Evolutionary conservation across 768 basidiomycete species (phyloP).

Genomic region (Boletus insuetus): DNA sequence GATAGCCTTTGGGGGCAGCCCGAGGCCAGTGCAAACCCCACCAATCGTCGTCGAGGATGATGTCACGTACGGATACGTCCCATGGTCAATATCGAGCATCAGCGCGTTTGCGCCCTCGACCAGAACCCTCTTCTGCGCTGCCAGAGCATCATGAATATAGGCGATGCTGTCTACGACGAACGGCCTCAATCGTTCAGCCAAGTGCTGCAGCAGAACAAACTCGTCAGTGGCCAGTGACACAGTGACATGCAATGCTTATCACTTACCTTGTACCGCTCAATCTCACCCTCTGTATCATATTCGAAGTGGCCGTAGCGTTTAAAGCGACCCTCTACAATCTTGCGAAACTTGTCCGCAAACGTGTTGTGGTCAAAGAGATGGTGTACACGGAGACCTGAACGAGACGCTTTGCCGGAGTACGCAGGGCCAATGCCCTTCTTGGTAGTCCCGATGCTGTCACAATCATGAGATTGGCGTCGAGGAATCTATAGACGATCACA

Average conservation of each 20-base stretch:
- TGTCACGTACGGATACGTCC: constrained; percentile 97
- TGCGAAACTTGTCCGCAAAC: constrained; percentile 92
- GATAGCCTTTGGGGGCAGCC: constrained; percentile 87
- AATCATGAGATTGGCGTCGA: not conserved
- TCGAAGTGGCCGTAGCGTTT: constrained; percentile 98
- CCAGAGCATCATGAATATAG: constrained; percentile 80
- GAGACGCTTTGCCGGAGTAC: constrained; percentile 95
- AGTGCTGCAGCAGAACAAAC: constrained; percentile 42
- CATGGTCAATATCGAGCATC: constrained; percentile 98
- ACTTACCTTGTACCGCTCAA: constrained; percentile 84
- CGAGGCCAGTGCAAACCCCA: constrained; percentile 97
- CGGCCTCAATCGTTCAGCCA: constrained; percentile 82
- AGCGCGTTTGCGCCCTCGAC: constrained; percentile 98
- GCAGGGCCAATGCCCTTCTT: constrained; percentile 98
- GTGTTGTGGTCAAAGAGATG: constrained; percentile 86
- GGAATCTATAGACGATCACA: constrained; percentile 23
- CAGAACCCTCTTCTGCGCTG: constrained; percentile 73
- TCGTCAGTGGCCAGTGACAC: not conserved
- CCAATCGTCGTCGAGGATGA: constrained; percentile 92
- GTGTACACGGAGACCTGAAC: constrained; percentile 93
- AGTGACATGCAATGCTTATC: not conserved
- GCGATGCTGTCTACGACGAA: constrained; percentile 87
- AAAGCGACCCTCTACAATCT: constrained; percentile 93
- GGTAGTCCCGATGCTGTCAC: constrained; percentile 87
- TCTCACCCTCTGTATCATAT: constrained; percentile 98